These are phyloP conservation scores for Geotrichum histeridarum DNA, from an alignment of 1,139 yeast species.

Conservation along the genomic window DNA sequence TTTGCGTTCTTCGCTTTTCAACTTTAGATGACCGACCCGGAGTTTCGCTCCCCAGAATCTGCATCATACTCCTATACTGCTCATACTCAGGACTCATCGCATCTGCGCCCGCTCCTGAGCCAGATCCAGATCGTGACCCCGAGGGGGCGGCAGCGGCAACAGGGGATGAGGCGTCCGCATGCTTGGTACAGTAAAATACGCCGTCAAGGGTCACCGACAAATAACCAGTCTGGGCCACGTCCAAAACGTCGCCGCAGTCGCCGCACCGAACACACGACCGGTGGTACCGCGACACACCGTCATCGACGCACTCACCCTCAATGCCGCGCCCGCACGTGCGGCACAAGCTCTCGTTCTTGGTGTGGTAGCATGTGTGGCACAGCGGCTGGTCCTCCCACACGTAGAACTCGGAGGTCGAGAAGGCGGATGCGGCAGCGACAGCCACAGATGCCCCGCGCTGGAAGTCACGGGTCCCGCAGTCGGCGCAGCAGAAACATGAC, in stretches of 20 bases:
- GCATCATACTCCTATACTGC: too few species aligned
- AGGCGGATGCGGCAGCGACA: conserved; percentile 19
- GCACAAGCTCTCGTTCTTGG: conserved; percentile 69
- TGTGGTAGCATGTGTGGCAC: conserved; percentile 75
- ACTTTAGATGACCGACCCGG: background rate
- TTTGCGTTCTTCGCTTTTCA: conserved; percentile 35
- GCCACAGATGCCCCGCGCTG: conserved; percentile 3
- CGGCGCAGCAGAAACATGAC: conserved; percentile 67
- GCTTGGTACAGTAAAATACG: conserved; percentile 32
- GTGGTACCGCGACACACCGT: conserved; percentile 31
- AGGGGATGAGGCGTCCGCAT: conserved; percentile 10
- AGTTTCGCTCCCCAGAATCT: too few species aligned
- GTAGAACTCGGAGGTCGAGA: conserved; percentile 57
- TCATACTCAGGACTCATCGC: too few species aligned
- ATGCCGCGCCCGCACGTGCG: conserved; percentile 65
- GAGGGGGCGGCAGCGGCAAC: too few species aligned
- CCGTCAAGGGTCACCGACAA: conserved; percentile 20
- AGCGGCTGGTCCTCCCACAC: conserved; percentile 74
- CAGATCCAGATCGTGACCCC: too few species aligned
- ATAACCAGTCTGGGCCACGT: background rate
- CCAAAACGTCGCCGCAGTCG: conserved; percentile 27
- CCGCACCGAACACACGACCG: conserved; percentile 34
- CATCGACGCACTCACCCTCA: conserved; percentile 67
- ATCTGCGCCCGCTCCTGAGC: too few species aligned
- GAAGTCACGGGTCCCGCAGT: conserved; percentile 45